These are phyloP conservation scores for Saksenaea vasiformis DNA, from an alignment of 371 early-diverging fungal genomes.

Conservation along the genomic window DNA sequence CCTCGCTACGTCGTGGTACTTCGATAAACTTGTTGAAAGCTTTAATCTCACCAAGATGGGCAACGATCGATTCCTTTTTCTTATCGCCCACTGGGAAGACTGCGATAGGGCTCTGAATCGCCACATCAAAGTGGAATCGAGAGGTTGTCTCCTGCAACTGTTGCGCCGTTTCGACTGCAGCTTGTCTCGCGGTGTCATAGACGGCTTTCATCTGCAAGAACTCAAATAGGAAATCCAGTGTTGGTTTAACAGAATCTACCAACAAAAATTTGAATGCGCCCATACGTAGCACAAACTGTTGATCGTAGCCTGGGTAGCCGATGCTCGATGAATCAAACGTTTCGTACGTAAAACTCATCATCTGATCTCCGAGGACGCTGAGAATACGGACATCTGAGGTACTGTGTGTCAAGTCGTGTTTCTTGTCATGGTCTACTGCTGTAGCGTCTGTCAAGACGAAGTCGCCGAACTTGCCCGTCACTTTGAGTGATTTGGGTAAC, in stretches of 20 bases:
- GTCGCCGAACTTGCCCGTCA: conserved; percentile 87
- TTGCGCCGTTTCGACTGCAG: conserved; percentile 79
- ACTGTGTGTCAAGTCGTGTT: neutral
- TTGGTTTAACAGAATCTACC: conserved; percentile 54
- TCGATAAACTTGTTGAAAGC: conserved; percentile 72
- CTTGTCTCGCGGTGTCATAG: conserved; percentile 84
- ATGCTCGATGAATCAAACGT: conserved; percentile 51
- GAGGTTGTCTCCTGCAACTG: conserved; percentile 55
- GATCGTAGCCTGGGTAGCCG: conserved; percentile 72
- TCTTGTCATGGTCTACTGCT: neutral
- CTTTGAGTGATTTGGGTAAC: conserved; percentile 58
- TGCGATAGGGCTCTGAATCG: conserved; percentile 89
- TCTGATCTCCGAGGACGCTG: conserved; percentile 72
- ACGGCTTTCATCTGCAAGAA: conserved; percentile 89
- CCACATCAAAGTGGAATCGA: conserved; percentile 79
- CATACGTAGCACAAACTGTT: conserved; percentile 60
- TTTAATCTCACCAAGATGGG: conserved; percentile 87
- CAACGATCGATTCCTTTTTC: conserved; percentile 62
- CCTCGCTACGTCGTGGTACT: conserved; percentile 25
- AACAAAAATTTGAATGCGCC: conserved; percentile 68
- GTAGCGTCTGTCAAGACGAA: conserved; percentile 74
- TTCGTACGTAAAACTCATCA: conserved; percentile 74
- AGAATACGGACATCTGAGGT: conserved; percentile 52
- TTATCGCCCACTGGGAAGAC: conserved; percentile 74
- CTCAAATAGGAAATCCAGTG: conserved; percentile 65